Evolutionary conservation across 2,329 filamentous ascomycete genomes (phyloP).

Genomic region (Aspergillus quadricinctus): DNA sequence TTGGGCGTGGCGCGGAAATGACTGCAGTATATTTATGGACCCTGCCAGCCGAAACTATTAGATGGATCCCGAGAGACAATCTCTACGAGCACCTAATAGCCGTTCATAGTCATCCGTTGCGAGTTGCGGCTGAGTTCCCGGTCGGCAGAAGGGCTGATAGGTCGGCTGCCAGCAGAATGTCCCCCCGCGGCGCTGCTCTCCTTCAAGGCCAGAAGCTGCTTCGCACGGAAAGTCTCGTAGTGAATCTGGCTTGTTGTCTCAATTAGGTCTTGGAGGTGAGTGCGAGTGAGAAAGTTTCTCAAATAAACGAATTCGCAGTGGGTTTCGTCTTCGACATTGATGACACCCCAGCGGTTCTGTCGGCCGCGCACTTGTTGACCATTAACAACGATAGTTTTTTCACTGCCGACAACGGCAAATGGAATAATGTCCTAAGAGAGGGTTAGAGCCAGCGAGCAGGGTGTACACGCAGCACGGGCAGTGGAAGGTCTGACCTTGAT

Average conservation of each 20-base stretch:
- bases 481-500: constrained; percentile 69
- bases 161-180: constrained; percentile 68
- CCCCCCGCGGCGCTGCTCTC: constrained; percentile 85
- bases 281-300: constrained; percentile 96
- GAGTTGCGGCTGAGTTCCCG: constrained; percentile 95
- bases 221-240: constrained; percentile 99
- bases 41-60: constrained; percentile 17
- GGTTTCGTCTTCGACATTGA: constrained; percentile 98
- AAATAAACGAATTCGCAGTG: constrained; percentile 99
- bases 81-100: constrained; percentile 62
- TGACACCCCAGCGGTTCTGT: constrained; percentile 98
- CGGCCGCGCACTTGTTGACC: constrained; percentile 96
- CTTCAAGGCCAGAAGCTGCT: constrained; percentile 96
- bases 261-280: constrained; percentile 96
- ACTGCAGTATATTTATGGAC: constrained; percentile 10
- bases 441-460: constrained; percentile 32
- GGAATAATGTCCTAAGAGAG: constrained; percentile 75
- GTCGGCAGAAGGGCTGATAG: constrained; percentile 92
- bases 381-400: constrained; percentile 96
- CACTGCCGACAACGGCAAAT: constrained; percentile 95
- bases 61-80: constrained; percentile 10
- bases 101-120: constrained; percentile 98
- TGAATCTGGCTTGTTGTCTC: constrained; percentile 99
- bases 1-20: constrained; percentile 11
- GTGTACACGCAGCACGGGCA: neutral